Evolutionary conservation across 305 asterid species (phyloP), one percentile per base, ranked within the genome.

Genomic region (Fraxinus floribunda): DNA sequence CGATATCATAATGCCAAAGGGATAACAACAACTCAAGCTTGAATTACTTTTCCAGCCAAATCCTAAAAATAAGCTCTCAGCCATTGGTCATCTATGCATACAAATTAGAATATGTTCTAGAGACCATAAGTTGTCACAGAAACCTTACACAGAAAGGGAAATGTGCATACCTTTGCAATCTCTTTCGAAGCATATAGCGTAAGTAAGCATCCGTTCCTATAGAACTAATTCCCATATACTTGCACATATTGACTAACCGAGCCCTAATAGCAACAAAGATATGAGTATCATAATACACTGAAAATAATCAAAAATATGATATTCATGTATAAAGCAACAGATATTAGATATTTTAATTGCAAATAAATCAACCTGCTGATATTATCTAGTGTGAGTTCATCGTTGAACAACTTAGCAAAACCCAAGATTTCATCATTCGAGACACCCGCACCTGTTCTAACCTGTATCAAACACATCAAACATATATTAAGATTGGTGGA

Each of bases 221-320:
- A 52, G 97, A 87, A 79, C 83, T 88, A 82, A 94, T 89, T 71
- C 98, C 98, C 97, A 93, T 94, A 83, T 94, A 94, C 90, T 94
- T 94, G 97, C 98, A 94, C 98, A 94, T 94, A 80, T 84, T 94
- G 84, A 93, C 95, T 78, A 94, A 86, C 75, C 97, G 95, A 62
- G 98, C 92, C 92, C 98, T 94, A 92, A 78, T 73, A 85, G 32
- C 18, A 78, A 46, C 66, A 77, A 60, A 46, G 66, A 26, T 74
- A 78, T 46, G 11, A 29, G 30, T 76, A 38, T 82, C 62, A 70
- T 57, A 75, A 30, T 34, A 18, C 62, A 29, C 41, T 80, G 75
- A 75, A 84, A 85, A 80, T 34, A 49, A 83, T 70, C 34, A 83
- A 66, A 16, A 44, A 11, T 44, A 52, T 39, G 16, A n/a, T 81